A percentile compares a stretch with the other conserved stretches of the same genome.
phyloP scores from a whole-genome alignment of 805 yeast genomes.

The Cyberlindnera maclurae region DNA sequence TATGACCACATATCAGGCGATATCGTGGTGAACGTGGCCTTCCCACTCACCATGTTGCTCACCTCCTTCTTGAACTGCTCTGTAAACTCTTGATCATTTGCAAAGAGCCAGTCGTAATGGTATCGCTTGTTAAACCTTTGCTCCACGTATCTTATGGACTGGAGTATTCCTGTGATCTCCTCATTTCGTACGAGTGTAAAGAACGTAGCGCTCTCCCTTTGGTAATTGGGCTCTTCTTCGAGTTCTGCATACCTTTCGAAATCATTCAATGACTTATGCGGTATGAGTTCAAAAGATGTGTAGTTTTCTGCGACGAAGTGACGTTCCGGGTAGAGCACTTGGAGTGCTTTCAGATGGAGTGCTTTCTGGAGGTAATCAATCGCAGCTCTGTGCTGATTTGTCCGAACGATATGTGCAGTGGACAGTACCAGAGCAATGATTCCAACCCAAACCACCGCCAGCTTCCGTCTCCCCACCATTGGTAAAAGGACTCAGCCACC shows the following conservation, averaged over 20 bases:
- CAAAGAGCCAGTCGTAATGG: slow-evolving; percentile 71
- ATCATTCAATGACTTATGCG: slow-evolving; percentile 4
- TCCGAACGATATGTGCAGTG: not conserved
- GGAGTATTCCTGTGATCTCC: slow-evolving; percentile 50
- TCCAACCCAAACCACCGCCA: too few relatives aligned
- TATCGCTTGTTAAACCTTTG: slow-evolving; percentile 54
- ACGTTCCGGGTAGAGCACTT: slow-evolving; percentile 20
- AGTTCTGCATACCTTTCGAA: slow-evolving; percentile 7
- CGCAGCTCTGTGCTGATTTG: slow-evolving; percentile 18
- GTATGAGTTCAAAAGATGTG: slow-evolving; percentile 14
- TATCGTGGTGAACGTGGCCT: slow-evolving; percentile 51
- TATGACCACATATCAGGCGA: slow-evolving; percentile 58
- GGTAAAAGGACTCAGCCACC: too few relatives aligned
- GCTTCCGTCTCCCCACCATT: too few relatives aligned
- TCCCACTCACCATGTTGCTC: slow-evolving; percentile 45
- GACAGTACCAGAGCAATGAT: too few relatives aligned
- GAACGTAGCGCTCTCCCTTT: slow-evolving; percentile 54
- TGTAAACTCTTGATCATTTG: slow-evolving; percentile 59
- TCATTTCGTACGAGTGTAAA: slow-evolving; percentile 64
- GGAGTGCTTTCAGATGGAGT: slow-evolving; percentile 16
- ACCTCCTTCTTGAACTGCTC: slow-evolving; percentile 44
- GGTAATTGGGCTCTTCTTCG: slow-evolving; percentile 21
- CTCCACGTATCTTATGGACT: slow-evolving; percentile 56
- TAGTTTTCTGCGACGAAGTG: slow-evolving; percentile 18
- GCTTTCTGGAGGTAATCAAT: slow-evolving; percentile 15